Base-by-base conservation (phyloP, 805 yeast species). In the Wickerhamomyces tratensis region DNA sequence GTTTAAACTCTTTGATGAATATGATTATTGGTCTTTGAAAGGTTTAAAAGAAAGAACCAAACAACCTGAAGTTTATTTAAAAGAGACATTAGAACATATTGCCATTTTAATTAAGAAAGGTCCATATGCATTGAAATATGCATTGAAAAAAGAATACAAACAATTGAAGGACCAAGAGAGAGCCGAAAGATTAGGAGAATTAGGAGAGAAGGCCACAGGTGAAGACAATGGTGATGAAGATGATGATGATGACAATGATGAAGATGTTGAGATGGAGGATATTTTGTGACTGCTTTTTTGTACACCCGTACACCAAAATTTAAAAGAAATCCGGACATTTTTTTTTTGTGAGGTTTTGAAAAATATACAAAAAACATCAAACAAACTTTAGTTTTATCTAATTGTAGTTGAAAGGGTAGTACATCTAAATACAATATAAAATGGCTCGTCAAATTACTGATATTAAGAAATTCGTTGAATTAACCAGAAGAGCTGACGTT, bases 381-480 rank as follows among this genome's bases (percentile, higher is more conserved):
- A 36, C 20, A 26, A 25, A 11, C 4, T 26, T 20, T 3, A 20
- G 2, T 20, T 20, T 3, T 20, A 20, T 20, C 20, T 20, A 20
- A 20, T 20, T 20, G 20, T 20, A 20, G 20, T 20, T 20, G 20
- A 20, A 20, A 20, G 20, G 30, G 30, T 27, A 33, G 31, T 27
- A 26, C 33, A 40, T 30, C 42, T 34, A 20, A 25, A 40, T 42
- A 20, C 20, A 41, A 43, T 37, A 36, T 44, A 55, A 49, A 51
- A 62, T 62, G 67, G 67, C 67, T 53, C 71, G 66, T 65, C 94
- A 91, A 80, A 84, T 93, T 68, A 86, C 86, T 67, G 96, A 89
- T 72, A 88, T 93, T 77, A 93, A 93, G 76, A 85, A 86, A 76
- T 88, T 93, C 77, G 86, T 93, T 71, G 95, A 86, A 76, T 81